These are phyloP conservation scores for Dimargaris verticillata DNA, from an alignment of 192 early-diverging fungal species.

Conservation along the genomic window DNA sequence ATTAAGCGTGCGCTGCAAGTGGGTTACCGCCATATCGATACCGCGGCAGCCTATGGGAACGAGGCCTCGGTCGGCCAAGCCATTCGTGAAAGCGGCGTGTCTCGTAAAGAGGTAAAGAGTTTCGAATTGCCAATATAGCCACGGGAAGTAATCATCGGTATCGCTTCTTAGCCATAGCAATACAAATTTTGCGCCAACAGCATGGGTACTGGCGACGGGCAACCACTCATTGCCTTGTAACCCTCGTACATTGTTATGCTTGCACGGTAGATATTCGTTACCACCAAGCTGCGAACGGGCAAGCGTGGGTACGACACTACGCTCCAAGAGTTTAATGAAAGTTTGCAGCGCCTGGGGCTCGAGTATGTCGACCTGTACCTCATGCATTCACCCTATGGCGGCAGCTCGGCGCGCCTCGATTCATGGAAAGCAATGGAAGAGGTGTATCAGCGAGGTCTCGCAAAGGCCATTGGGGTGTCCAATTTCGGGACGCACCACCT, in stretches of 20 bases:
- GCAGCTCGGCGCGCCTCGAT: conserved; percentile 23
- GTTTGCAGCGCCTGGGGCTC: conserved; percentile 30
- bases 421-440: conserved; percentile 35
- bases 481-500: conserved; percentile 35
- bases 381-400: conserved; percentile 37
- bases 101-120: neutral
- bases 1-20: conserved; percentile 18
- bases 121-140: too few relatives aligned
- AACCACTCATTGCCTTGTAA: too few relatives aligned
- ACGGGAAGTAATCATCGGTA: too few relatives aligned
- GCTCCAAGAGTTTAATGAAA: conserved; percentile 29
- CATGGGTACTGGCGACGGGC: too few relatives aligned
- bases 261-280: conserved; percentile 6
- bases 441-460: conserved; percentile 26
- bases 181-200: too few relatives aligned
- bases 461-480: conserved; percentile 38
- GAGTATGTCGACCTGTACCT: conserved; percentile 45
- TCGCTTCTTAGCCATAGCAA: too few relatives aligned
- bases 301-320: conserved; percentile 33
- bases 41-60: conserved; percentile 20
- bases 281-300: conserved; percentile 11
- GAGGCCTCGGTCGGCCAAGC: conserved; percentile 13
- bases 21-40: conserved; percentile 30
- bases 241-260: too few relatives aligned
- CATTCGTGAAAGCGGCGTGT: conserved; percentile 9